Conservation (phyloP, 2,329 filamentous ascomycete species). For the Fusarium setosum region DNA sequence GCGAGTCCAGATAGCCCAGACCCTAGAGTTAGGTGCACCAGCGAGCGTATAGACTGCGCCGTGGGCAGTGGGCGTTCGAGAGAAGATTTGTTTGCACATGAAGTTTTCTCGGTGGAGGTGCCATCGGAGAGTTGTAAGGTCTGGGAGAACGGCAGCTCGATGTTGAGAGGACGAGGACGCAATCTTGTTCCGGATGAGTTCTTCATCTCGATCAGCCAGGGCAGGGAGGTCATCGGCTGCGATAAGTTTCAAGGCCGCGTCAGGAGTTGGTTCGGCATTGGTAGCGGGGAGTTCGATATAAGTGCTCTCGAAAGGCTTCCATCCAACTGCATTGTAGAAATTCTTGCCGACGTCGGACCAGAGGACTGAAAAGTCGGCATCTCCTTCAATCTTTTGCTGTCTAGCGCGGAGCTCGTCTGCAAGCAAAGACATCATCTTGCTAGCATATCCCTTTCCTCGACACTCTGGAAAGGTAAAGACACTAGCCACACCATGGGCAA, state of each 20-base stretch:
- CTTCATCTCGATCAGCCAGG: constrained; percentile 73
- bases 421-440: constrained; percentile 78
- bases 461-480: constrained; percentile 79
- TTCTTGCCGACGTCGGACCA: constrained; percentile 88
- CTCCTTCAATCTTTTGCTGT: constrained; percentile 43
- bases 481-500: constrained; percentile 80
- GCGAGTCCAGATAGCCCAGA: constrained; percentile 81
- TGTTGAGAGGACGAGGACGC: constrained; percentile 44
- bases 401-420: constrained; percentile 52
- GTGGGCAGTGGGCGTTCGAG: constrained; percentile 67
- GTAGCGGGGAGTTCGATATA: constrained; percentile 72
- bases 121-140: constrained; percentile 59
- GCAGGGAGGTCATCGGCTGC: constrained; percentile 69
- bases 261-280: constrained; percentile 42
- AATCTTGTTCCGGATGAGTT: constrained; percentile 68
- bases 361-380: constrained; percentile 76
- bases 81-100: constrained; percentile 73
- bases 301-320: constrained; percentile 78
- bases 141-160: constrained; percentile 49
- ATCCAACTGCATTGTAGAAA: constrained; percentile 84
- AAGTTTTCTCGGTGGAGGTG: constrained; percentile 83
- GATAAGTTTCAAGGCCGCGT: constrained; percentile 55
- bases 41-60: constrained; percentile 73
- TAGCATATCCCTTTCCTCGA: constrained; percentile 80
- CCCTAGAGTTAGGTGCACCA: constrained; percentile 60